Conservation (phyloP, 306 rosid species). For the Cucumis cinereus region DNA sequence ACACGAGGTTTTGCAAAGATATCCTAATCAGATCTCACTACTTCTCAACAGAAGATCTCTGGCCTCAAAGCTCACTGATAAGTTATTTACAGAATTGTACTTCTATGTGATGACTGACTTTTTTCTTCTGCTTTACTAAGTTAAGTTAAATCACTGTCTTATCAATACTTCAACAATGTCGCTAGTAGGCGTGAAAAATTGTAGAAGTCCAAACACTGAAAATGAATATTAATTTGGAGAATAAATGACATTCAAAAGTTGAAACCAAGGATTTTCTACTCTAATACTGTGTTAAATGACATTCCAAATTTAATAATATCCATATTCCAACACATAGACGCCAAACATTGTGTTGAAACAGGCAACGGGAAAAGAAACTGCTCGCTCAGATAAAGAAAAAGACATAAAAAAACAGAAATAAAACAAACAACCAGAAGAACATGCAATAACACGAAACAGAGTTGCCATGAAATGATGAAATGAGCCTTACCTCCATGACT, state of each 20-base stretch:
- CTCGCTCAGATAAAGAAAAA: background rate
- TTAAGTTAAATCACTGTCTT: no score
- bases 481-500: conserved; percentile 58
- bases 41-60: background rate
- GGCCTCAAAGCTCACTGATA: background rate
- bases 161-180: no score
- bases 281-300: no score
- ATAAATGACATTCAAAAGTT: no score
- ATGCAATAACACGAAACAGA: background rate
- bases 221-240: no score
- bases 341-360: background rate
- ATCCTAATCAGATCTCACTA: background rate
- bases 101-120: background rate
- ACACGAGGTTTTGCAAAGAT: background rate
- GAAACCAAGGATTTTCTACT: no score
- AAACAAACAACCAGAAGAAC: background rate
- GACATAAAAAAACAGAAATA: background rate
- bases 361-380: background rate
- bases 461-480: background rate
- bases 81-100: background rate
- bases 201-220: no score
- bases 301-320: no score
- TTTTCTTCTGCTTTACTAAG: background rate
- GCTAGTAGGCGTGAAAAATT: no score
- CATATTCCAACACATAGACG: background rate